Evolutionary conservation across 495 filamentous ascomycete genomes (phyloP).

Genomic region (Aspergillus funiculosus): DNA sequence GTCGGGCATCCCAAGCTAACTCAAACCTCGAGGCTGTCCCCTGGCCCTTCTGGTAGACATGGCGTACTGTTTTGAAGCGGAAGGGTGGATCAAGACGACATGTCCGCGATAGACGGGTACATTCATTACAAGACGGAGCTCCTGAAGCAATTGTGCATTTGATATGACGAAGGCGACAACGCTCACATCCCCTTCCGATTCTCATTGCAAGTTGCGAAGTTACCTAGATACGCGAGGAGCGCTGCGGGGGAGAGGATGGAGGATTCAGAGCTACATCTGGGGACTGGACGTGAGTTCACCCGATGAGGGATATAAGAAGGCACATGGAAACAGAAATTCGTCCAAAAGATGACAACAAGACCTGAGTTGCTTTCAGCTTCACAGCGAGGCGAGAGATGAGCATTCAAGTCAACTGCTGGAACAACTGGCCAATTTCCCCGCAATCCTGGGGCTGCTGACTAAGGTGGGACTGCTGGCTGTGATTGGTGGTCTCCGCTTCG

Average conservation of each 20-base stretch:
- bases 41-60: conserved; percentile 34
- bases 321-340: neutral
- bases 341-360: too few species aligned
- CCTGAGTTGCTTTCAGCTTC: too few species aligned
- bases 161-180: conserved; percentile 40
- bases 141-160: conserved; percentile 30
- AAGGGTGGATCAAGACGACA: conserved; percentile 37
- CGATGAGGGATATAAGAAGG: neutral
- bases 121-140: conserved; percentile 30
- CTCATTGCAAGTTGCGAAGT: conserved; percentile 27
- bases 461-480: neutral
- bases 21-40: conserved; percentile 29
- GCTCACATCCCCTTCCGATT: conserved; percentile 36
- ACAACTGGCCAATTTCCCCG: too few species aligned
- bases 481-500: neutral
- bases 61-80: conserved; percentile 33
- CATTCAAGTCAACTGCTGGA: too few species aligned
- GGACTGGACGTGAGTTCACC: neutral
- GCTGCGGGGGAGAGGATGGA: neutral
- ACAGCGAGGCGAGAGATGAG: neutral
- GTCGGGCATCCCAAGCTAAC: conserved; percentile 30
- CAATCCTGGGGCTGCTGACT: neutral
- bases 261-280: neutral
- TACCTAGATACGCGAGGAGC: too few species aligned
- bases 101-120: conserved; percentile 26